Conservation (phyloP, 108 stramenopile genomes). For the Cyclotella baltica region DNA sequence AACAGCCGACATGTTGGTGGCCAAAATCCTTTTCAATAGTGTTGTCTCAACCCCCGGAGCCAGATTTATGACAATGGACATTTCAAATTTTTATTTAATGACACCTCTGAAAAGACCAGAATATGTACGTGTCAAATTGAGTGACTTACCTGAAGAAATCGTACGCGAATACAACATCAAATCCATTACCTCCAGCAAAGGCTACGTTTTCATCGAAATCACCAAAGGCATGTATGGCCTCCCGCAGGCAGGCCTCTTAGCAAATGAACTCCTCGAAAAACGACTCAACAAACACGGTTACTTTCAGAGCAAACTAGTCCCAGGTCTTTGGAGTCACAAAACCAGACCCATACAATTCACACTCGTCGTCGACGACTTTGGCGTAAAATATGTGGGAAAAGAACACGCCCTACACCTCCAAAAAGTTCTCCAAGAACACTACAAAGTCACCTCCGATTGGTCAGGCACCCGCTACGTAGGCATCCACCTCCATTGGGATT, state of each 20-base stretch:
- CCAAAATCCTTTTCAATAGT: too few species aligned
- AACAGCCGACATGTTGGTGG: too few species aligned
- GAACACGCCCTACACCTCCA: constrained; percentile 19
- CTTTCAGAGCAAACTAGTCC: too few species aligned
- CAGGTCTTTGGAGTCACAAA: constrained; percentile 49
- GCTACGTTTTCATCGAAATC: constrained; percentile 1
- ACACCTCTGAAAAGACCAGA: constrained; percentile 31
- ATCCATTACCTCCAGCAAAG: neutral
- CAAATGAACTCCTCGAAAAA: too few species aligned
- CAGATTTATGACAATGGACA: too few species aligned
- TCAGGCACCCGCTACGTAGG: constrained; percentile 43
- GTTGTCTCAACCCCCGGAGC: too few species aligned
- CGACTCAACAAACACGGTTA: too few species aligned
- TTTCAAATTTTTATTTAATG: too few species aligned
- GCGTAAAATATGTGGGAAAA: too few species aligned
- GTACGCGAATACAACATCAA: constrained; percentile 42
- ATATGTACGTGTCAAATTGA: constrained; percentile 42
- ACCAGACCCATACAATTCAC: constrained; percentile 11
- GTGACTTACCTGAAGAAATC: constrained; percentile 30
- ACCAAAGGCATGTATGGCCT: constrained; percentile 53
- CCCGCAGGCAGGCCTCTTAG: too few species aligned
- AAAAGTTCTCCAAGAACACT: neutral
- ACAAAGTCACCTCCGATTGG: constrained; percentile 32
- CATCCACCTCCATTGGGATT: constrained; percentile 31
- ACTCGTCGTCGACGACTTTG: too few species aligned